Evolutionary conservation across 441 rosid species (phyloP).

Genomic region (Brassica balearica): DNA sequence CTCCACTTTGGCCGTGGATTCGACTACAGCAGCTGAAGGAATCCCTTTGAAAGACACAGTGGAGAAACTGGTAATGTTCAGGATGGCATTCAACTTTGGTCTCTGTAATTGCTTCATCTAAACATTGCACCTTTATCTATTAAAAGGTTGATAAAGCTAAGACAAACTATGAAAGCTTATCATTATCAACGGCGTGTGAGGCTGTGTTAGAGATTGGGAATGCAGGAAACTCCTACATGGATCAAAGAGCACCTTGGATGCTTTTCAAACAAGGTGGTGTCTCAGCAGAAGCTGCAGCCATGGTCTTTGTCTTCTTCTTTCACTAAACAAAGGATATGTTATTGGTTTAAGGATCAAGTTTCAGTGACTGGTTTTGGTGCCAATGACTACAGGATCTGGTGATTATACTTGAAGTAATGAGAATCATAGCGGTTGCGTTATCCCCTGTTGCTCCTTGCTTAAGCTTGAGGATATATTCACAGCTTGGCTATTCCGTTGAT

Average conservation of each 20-base stretch:
- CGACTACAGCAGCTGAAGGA: constrained; percentile 76
- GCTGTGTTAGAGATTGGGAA: constrained; percentile 85
- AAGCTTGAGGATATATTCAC: constrained; percentile 73
- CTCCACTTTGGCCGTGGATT: constrained; percentile 79
- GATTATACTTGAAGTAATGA: constrained; percentile 82
- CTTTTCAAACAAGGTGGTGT: constrained; percentile 86
- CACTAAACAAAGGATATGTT: constrained; percentile 1
- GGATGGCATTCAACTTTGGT: too few species aligned
- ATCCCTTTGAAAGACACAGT: constrained; percentile 67
- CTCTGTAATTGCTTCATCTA: background rate
- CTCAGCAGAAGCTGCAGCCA: constrained; percentile 85
- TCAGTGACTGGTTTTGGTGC: constrained; percentile 7
- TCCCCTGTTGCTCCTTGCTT: constrained; percentile 84
- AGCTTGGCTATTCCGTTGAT: constrained; percentile 81
- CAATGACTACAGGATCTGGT: constrained; percentile 75
- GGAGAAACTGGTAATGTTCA: constrained; percentile 75
- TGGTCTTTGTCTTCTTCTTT: constrained; percentile 52
- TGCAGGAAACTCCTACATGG: constrained; percentile 85
- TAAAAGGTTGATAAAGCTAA: constrained; percentile 73
- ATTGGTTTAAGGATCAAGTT: constrained; percentile 1
- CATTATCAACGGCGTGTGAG: constrained; percentile 82
- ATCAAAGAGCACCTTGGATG: constrained; percentile 87
- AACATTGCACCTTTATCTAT: constrained; percentile 11
- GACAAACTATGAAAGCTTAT: constrained; percentile 66
- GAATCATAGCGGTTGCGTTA: constrained; percentile 76